Evolutionary conservation across 2,329 filamentous ascomycete genomes (phyloP).

Genomic region (Lizonia empirigonia): DNA sequence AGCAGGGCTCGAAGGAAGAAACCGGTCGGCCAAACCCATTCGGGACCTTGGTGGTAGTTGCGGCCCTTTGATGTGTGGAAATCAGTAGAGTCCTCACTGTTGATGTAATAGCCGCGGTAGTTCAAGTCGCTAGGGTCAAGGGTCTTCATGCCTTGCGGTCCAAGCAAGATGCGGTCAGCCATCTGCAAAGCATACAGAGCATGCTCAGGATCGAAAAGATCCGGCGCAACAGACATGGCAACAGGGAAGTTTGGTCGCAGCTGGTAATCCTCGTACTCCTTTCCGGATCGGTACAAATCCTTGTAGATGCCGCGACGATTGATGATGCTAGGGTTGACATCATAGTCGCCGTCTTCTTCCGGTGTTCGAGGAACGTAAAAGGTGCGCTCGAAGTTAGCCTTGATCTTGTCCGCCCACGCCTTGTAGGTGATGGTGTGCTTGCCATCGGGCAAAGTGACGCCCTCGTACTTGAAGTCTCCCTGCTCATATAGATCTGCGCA

Average conservation of each 20-base stretch:
- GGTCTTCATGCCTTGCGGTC: conserved; percentile 93
- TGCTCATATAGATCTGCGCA: conserved; percentile 68
- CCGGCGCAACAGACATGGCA: conserved; percentile 90
- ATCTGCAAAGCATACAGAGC: conserved; percentile 80
- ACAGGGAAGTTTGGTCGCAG: conserved; percentile 93
- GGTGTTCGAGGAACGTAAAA: conserved; percentile 80
- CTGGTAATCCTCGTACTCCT: conserved; percentile 98
- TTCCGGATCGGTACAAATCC: conserved; percentile 90
- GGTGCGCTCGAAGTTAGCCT: conserved; percentile 86
- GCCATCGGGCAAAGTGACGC: conserved; percentile 70
- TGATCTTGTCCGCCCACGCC: conserved; percentile 81
- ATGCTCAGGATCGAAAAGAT: conserved; percentile 79
- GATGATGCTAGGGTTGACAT: conserved; percentile 77
- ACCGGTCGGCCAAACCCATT: conserved; percentile 97
- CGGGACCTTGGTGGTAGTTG: conserved; percentile 97
- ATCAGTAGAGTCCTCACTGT: conserved; percentile 89
- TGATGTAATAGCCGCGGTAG: conserved; percentile 93
- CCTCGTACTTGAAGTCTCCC: conserved; percentile 73
- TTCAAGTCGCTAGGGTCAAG: conserved; percentile 91
- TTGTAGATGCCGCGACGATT: conserved; percentile 98
- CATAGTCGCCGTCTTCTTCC: conserved; percentile 75
- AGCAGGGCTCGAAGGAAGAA: conserved; percentile 92
- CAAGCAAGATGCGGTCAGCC: conserved; percentile 78
- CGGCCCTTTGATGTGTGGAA: conserved; percentile 92
- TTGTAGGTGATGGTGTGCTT: conserved; percentile 67